Evolutionary conservation across 202 grass and related monocot species (phyloP).

Genomic region (Schoenoplectus tabernaemontani): DNA sequence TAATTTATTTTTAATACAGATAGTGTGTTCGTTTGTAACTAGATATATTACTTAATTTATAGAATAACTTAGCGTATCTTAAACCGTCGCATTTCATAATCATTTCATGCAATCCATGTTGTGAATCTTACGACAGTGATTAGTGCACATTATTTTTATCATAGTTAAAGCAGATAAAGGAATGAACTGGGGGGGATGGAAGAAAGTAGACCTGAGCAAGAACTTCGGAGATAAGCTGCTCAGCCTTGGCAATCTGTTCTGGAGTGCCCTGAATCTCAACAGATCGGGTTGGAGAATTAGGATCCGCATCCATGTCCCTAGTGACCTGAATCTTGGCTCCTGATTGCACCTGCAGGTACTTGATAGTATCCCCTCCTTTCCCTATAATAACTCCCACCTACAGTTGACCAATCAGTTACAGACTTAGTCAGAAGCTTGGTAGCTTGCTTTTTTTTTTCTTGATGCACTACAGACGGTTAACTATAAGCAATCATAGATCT

Average conservation of each 20-base stretch:
- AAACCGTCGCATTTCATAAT: too few relatives aligned
- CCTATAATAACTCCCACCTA: slow-evolving; percentile 98
- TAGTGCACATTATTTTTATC: not conserved
- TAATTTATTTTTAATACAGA: too few relatives aligned
- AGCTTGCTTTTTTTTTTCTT: not conserved
- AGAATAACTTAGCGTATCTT: too few relatives aligned
- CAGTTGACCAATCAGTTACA: not conserved
- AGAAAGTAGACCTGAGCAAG: slow-evolving; percentile 61
- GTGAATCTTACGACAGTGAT: not conserved
- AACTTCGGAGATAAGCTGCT: slow-evolving; percentile 79
- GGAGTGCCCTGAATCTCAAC: slow-evolving; percentile 86
- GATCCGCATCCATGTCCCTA: slow-evolving; percentile 74
- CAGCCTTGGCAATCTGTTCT: slow-evolving; percentile 84
- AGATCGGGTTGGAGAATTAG: slow-evolving; percentile 48
- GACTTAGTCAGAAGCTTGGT: not conserved
- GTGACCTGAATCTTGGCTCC: slow-evolving; percentile 98
- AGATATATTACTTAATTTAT: too few relatives aligned
- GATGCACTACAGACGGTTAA: not conserved
- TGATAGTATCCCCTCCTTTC: slow-evolving; percentile 91
- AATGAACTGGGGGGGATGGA: not conserved
- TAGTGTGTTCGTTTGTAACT: too few relatives aligned
- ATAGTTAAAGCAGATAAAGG: not conserved
- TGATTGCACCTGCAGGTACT: slow-evolving; percentile 75
- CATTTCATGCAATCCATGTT: not conserved
- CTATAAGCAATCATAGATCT: not conserved